Percentiles rank a stretch among this genome's conserved stretches.
These are phyloP conservation scores for Apiotrichum siamense DNA, from an alignment of 1,284 basidiomycete genomes.

Conservation along the genomic window DNA sequence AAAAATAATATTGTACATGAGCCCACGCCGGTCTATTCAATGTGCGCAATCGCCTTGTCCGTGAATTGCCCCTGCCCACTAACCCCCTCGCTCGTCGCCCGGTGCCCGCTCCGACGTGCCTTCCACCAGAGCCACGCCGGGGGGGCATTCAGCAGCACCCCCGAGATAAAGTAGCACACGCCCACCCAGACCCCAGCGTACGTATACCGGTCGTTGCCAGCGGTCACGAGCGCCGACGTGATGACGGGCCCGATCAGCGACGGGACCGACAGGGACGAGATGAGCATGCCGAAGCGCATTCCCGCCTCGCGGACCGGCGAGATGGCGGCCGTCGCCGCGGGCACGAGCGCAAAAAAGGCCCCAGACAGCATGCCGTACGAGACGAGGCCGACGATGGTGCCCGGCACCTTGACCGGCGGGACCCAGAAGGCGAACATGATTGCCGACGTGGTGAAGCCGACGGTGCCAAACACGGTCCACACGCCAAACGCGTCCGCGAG, in stretches of 20 bases:
- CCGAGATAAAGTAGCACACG: no score
- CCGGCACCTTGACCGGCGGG: slow-evolving; percentile 16
- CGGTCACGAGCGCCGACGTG: slow-evolving; percentile 20
- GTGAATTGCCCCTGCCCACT: no score
- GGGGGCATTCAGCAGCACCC: no score
- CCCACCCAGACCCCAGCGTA: slow-evolving; percentile 15
- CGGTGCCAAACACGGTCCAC: slow-evolving; percentile 30
- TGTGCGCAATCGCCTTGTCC: no score
- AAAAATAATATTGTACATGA: no score
- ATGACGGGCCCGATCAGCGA: slow-evolving; percentile 39
- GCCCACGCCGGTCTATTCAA: no score
- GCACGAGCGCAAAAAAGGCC: slow-evolving; percentile 38
- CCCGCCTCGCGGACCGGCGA: slow-evolving; percentile 42
- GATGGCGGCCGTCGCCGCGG: slow-evolving; percentile 35
- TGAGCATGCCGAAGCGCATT: slow-evolving; percentile 42
- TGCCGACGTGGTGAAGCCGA: slow-evolving; percentile 22
- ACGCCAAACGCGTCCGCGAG: slow-evolving; percentile 38
- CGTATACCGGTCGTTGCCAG: slow-evolving; percentile 19
- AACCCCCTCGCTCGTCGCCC: no score
- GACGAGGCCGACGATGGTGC: slow-evolving; percentile 35
- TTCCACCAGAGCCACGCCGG: no score
- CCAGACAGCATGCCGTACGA: slow-evolving; percentile 36
- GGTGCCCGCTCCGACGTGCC: no score
- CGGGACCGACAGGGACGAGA: slow-evolving; percentile 27
- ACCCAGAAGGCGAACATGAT: slow-evolving; percentile 39